Percentiles rank a stretch among this genome's conserved stretches.
Evolutionary conservation across 768 basidiomycete genomes (phyloP).

Genomic region (Boletus tomentosulus): DNA sequence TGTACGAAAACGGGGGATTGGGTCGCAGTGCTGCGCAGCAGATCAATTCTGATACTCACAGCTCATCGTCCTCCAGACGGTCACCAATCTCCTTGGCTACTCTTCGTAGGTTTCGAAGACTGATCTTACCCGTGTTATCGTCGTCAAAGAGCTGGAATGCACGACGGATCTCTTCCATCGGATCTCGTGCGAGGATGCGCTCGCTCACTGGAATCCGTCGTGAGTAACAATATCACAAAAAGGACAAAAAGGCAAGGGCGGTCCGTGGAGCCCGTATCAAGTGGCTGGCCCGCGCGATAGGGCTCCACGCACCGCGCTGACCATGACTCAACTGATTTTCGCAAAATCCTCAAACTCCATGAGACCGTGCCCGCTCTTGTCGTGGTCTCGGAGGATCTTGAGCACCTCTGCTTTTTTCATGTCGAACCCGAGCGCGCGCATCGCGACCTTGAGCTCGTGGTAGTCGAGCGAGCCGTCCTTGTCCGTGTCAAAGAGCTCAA

Average conservation of each 20-base stretch:
- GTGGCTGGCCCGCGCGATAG: no score
- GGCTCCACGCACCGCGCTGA: not conserved
- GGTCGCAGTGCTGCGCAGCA: slow-evolving; percentile 23
- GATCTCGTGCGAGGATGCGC: slow-evolving; percentile 88
- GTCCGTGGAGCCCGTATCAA: not conserved
- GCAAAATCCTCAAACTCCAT: slow-evolving; percentile 95
- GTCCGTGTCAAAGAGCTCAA: slow-evolving; percentile 98
- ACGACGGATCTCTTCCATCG: slow-evolving; percentile 91
- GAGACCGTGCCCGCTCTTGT: slow-evolving; percentile 73
- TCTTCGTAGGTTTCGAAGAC: slow-evolving; percentile 80
- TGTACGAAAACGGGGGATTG: slow-evolving; percentile 27
- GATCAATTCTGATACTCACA: slow-evolving; percentile 54
- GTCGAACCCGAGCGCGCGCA: slow-evolving; percentile 97
- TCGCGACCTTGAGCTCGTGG: slow-evolving; percentile 98
- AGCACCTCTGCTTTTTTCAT: slow-evolving; percentile 98
- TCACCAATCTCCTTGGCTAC: slow-evolving; percentile 98
- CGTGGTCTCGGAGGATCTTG: slow-evolving; percentile 88
- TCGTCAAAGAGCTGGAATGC: slow-evolving; percentile 98
- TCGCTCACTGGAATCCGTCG: slow-evolving; percentile 72
- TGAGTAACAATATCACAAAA: slow-evolving; percentile 10
- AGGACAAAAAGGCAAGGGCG: not conserved
- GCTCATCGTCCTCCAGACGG: slow-evolving; percentile 89
- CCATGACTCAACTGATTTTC: slow-evolving; percentile 67
- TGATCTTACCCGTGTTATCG: slow-evolving; percentile 93
- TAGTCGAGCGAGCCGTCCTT: slow-evolving; percentile 96